Conservation (phyloP, 1,139 yeast genomes). For the Yamadazyma siamensis region DNA sequence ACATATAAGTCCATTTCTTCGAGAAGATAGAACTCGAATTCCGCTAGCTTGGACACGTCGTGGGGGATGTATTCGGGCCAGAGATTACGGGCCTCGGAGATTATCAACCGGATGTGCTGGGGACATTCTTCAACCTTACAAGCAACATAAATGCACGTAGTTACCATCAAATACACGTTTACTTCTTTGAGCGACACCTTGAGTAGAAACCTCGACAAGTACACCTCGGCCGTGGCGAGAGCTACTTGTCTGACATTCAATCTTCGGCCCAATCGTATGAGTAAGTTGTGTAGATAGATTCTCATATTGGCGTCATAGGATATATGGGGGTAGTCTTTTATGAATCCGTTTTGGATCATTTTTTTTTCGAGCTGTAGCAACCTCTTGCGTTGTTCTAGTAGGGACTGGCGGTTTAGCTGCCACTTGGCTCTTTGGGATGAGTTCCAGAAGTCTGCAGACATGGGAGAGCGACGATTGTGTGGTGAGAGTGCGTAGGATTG, state of each 20-base stretch:
- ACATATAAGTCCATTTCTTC: constrained; percentile 84
- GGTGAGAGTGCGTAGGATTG: background rate
- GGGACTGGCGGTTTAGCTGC: constrained; percentile 39
- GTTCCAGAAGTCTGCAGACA: constrained; percentile 50
- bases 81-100: constrained; percentile 78
- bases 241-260: constrained; percentile 78
- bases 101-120: constrained; percentile 80
- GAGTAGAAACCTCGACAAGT: constrained; percentile 69
- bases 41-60: constrained; percentile 91
- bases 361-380: constrained; percentile 39
- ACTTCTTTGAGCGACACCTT: constrained; percentile 75
- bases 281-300: constrained; percentile 64
- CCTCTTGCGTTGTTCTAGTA: constrained; percentile 39
- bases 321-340: constrained; percentile 41
- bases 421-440: constrained; percentile 43
- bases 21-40: constrained; percentile 88
- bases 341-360: constrained; percentile 46
- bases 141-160: constrained; percentile 85
- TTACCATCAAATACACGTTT: constrained; percentile 73
- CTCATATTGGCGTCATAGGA: constrained; percentile 61
- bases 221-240: constrained; percentile 84
- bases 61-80: constrained; percentile 97
- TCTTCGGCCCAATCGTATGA: constrained; percentile 74
- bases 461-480: too few relatives aligned
- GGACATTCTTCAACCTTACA: constrained; percentile 96